A percentile compares a stretch with the other conserved stretches of the same genome.
Evolutionary conservation across 2,329 filamentous ascomycete genomes (phyloP).

Genomic region (Colletotrichum graminicola): DNA sequence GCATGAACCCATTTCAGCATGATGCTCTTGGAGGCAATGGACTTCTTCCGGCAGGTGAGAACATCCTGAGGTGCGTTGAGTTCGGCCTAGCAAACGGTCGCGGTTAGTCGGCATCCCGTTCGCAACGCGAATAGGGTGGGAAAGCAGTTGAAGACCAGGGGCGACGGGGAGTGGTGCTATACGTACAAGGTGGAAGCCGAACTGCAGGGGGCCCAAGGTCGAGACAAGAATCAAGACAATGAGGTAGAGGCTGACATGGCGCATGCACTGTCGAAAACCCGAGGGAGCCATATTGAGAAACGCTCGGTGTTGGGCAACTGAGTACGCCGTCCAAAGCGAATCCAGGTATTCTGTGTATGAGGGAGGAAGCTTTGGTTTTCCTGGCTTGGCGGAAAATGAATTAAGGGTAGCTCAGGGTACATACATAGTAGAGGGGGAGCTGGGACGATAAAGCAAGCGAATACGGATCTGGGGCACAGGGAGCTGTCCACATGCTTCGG

Average conservation of each 20-base stretch:
- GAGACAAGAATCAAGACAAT: constrained; percentile 80
- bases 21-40: constrained; percentile 49
- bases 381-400: background rate
- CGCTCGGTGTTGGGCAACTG: background rate
- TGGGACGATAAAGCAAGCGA: constrained; percentile 34
- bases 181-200: constrained; percentile 90
- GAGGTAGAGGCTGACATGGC: constrained; percentile 79
- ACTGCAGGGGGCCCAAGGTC: constrained; percentile 90
- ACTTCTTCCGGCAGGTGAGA: constrained; percentile 81
- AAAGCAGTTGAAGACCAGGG: background rate
- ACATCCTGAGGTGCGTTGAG: constrained; percentile 96
- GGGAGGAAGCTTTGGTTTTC: constrained; percentile 5
- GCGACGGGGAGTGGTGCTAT: constrained; percentile 31
- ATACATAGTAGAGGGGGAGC: constrained; percentile 1
- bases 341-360: background rate
- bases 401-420: constrained; percentile 1
- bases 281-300: constrained; percentile 49
- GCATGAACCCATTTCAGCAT: constrained; percentile 48
- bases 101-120: constrained; percentile 11
- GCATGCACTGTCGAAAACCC: constrained; percentile 56
- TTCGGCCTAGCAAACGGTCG: constrained; percentile 73
- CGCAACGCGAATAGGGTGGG: background rate
- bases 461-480: background rate
- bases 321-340: constrained; percentile 12
- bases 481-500: constrained; percentile 22